Evolutionary conservation across 2,329 filamentous ascomycete genomes (phyloP).

Genomic region (Hymenoscyphus infarciens): DNA sequence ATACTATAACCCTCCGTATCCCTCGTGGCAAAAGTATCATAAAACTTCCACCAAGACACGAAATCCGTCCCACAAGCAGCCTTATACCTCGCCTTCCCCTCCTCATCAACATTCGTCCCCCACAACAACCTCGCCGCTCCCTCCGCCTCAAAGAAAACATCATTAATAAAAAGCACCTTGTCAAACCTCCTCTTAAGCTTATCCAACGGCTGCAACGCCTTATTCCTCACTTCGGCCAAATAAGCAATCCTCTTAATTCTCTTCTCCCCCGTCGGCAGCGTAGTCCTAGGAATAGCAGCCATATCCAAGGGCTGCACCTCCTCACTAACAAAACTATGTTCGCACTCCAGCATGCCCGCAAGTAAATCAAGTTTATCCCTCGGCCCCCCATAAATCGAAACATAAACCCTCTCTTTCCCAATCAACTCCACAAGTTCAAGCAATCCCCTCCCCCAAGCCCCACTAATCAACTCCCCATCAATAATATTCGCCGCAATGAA

Average conservation of each 20-base stretch:
- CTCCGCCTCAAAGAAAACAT: constrained; percentile 51
- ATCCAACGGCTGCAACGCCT: constrained; percentile 61
- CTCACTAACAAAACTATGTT: constrained; percentile 55
- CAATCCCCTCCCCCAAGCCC: constrained; percentile 61
- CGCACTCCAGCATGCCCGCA: constrained; percentile 44
- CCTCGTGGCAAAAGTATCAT: constrained; percentile 70
- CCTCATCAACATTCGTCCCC: constrained; percentile 50
- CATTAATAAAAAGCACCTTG: constrained; percentile 64
- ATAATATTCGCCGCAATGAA: constrained; percentile 72
- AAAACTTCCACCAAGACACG: constrained; percentile 63
- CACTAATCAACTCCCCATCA: constrained; percentile 60
- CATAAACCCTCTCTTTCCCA: constrained; percentile 63
- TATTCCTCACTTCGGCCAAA: constrained; percentile 69
- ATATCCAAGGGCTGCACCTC: constrained; percentile 50
- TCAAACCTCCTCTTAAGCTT: constrained; percentile 45
- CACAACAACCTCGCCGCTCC: constrained; percentile 60
- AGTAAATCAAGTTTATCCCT: constrained; percentile 52
- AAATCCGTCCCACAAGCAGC: constrained; percentile 71
- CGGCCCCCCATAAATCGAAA: constrained; percentile 67
- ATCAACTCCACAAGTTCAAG: constrained; percentile 61
- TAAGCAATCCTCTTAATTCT: constrained; percentile 72
- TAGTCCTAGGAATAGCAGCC: constrained; percentile 54
- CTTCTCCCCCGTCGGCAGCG: constrained; percentile 57
- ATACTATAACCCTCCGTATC: constrained; percentile 62
- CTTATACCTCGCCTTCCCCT: constrained; percentile 55